phyloP scores from a whole-genome alignment of 768 basidiomycete genomes.

The Tylopilus sp. region DNA sequence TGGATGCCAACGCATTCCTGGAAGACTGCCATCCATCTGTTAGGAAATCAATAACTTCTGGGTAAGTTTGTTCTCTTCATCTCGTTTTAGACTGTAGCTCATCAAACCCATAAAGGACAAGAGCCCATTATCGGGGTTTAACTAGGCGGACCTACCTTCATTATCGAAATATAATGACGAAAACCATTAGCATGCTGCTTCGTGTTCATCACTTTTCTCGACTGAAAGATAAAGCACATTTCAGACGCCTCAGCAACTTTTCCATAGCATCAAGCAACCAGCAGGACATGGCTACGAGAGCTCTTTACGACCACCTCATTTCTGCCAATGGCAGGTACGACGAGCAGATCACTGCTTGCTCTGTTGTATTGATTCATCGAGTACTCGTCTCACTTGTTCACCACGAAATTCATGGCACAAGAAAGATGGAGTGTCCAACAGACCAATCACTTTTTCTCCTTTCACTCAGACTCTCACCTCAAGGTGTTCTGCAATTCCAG shows the following conservation, averaged over 20 bases:
- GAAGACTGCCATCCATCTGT: background rate
- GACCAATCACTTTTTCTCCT: background rate
- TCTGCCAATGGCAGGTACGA: background rate
- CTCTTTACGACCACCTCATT: background rate
- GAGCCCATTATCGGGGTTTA: background rate
- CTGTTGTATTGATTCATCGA: background rate
- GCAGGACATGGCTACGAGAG: background rate
- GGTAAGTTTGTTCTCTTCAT: background rate
- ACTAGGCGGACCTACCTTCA: background rate
- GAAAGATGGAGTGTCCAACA: background rate
- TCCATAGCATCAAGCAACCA: background rate
- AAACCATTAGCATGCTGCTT: background rate
- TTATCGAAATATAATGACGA: background rate
- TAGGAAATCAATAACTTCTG: background rate
- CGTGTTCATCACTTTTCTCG: background rate
- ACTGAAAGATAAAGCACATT: background rate
- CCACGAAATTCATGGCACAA: background rate
- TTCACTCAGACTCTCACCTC: background rate
- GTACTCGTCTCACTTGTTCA: background rate
- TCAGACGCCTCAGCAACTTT: background rate
- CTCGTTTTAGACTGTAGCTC: background rate
- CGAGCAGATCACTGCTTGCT: background rate
- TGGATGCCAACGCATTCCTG: background rate
- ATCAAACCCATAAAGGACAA: background rate
- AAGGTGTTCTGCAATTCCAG: background rate